Percentiles rank a stretch among this genome's conserved stretches.
phyloP scores from a whole-genome alignment of 371 early-diverging fungal genomes.

The Mucor velutinosus region DNA sequence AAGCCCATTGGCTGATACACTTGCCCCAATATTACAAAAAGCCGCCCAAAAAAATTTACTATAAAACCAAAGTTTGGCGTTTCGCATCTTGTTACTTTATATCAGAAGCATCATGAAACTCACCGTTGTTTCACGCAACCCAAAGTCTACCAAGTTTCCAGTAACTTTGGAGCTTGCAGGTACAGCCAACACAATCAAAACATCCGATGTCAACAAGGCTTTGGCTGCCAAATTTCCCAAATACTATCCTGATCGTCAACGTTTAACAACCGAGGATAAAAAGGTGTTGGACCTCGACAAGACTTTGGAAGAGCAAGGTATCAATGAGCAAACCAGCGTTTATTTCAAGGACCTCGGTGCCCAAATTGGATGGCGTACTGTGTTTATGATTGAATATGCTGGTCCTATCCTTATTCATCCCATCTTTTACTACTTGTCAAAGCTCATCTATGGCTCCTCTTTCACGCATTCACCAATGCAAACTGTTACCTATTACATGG shows the following conservation, averaged over 20 bases:
- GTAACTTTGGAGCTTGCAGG: slow-evolving; percentile 64
- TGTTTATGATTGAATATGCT: slow-evolving; percentile 92
- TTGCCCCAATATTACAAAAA: slow-evolving; percentile 1
- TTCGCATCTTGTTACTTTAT: background rate
- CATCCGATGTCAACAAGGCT: slow-evolving; percentile 34
- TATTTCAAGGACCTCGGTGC: slow-evolving; percentile 92
- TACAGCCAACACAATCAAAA: slow-evolving; percentile 26
- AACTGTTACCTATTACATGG: slow-evolving; percentile 62
- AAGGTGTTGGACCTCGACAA: slow-evolving; percentile 60
- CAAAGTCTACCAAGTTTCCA: slow-evolving; percentile 56
- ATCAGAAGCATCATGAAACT: slow-evolving; percentile 41
- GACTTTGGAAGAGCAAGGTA: slow-evolving; percentile 56
- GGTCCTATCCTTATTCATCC: slow-evolving; percentile 92
- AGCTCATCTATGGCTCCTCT: slow-evolving; percentile 63
- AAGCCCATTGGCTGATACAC: background rate
- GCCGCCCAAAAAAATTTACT: background rate
- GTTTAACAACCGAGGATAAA: slow-evolving; percentile 66
- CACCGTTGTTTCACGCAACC: slow-evolving; percentile 45
- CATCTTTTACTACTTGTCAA: slow-evolving; percentile 75
- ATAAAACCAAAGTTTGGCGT: slow-evolving; percentile 6
- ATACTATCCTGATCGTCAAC: slow-evolving; percentile 77
- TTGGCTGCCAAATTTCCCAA: slow-evolving; percentile 64
- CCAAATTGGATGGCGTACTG: slow-evolving; percentile 94
- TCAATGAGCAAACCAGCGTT: slow-evolving; percentile 67
- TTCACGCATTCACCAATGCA: slow-evolving; percentile 76